These are phyloP conservation scores for Persicaria tinctoria DNA, from an alignment of 148 eudicot genomes.

Conservation along the genomic window DNA sequence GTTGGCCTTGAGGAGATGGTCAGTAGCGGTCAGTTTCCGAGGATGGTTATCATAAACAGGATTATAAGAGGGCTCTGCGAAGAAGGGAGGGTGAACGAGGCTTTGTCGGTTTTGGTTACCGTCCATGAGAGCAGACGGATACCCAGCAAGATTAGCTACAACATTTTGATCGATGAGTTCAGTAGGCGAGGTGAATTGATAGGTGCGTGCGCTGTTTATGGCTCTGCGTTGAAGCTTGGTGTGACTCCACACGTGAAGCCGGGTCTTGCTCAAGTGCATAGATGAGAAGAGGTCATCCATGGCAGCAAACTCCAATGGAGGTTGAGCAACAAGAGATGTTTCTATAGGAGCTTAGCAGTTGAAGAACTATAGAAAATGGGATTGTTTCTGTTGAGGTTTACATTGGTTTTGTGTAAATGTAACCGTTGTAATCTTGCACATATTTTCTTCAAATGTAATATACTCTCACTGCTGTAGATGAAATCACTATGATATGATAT, in stretches of 20 bases:
- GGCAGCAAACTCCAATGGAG: too few species aligned
- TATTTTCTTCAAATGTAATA: not conserved
- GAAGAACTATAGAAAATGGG: too few species aligned
- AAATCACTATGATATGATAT: not conserved
- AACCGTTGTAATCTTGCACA: not conserved
- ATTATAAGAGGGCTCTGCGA: conserved; percentile 50
- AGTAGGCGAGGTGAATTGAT: conserved; percentile 34
- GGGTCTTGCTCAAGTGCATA: not conserved
- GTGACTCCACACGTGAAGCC: conserved; percentile 41
- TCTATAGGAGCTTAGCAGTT: too few species aligned
- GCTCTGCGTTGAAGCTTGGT: conserved; percentile 62
- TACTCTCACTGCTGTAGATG: not conserved
- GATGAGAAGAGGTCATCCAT: not conserved
- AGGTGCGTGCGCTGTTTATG: conserved; percentile 41
- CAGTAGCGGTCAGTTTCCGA: conserved; percentile 43
- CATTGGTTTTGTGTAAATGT: conserved; percentile 10
- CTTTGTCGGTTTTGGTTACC: conserved; percentile 40
- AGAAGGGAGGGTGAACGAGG: conserved; percentile 40
- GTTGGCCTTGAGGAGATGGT: conserved; percentile 39
- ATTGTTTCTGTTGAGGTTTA: not conserved
- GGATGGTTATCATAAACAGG: conserved; percentile 39
- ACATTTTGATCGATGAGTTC: conserved; percentile 49
- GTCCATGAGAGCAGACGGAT: conserved; percentile 29
- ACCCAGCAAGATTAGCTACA: conserved; percentile 39
- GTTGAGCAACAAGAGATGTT: too few species aligned